Base-by-base conservation (phyloP, 345 rosid species). In the Luvunga scandens region DNA sequence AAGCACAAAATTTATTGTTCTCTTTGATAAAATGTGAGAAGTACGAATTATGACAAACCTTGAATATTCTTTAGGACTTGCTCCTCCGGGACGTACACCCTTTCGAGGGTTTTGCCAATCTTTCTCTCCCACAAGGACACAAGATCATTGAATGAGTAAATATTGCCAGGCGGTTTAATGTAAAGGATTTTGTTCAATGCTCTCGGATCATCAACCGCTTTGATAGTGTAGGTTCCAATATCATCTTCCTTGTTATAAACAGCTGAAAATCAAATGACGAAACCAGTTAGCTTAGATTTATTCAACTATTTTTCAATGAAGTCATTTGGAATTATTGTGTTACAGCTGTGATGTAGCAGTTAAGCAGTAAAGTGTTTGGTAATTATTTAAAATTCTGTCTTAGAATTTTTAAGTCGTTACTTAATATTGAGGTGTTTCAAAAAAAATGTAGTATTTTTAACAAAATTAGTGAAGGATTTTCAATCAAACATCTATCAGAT, bases 41-140 rank as follows among this genome's bases (percentile, higher is more conserved):
- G 10, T 74, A 9, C 2, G 19, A 24, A 1, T 66, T 25, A 0
- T 28, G n/a, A 36, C 68, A 33, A 61, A 88, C 92, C 92, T 81
- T 57, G 79, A 31, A 88, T 89, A 48, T 85, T 84, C 53, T 85
- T 83, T 36, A 91, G 85, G 34, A 89, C 3, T 82, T 89, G 83
- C 62, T 86, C 92, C 86, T 91, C 92, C 3, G 89, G 77, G 72
- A 91, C 64, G 14, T 89, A 84, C 67, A 79, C 72, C 72, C 84
- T 83, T 70, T 88, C 83, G 4, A 91, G 86, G 69, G 88, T 86
- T 70, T 75, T 89, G 50, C 88, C 89, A 2, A 89, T 89, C 78
- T 89, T 90, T 69, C 79, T 90, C 81, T 90, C 94, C 94, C 91
- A 90, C 67, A 89, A 64, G 25, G 88, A 82, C 12, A 87, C 89